phyloP scores from a whole-genome alignment of 1,284 basidiomycete genomes.

The Trametes polyzona region DNA sequence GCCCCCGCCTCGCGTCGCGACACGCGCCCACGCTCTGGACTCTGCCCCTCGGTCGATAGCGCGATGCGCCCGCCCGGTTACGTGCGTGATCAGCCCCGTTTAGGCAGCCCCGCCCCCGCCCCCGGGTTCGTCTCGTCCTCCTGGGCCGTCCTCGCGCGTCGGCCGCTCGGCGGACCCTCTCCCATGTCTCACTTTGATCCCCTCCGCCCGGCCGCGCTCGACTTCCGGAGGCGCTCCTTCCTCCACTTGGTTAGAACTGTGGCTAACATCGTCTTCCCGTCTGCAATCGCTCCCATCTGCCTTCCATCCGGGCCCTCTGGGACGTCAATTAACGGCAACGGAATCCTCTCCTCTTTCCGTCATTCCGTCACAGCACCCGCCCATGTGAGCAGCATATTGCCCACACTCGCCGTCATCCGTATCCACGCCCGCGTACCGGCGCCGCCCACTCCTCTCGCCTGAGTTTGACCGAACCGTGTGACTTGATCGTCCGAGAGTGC shows the following conservation, averaged over 20 bases:
- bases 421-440: not conserved
- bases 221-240: conserved; percentile 1
- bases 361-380: not conserved
- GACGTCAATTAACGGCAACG: too few species aligned
- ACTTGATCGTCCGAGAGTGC: conserved; percentile 6
- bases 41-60: not conserved
- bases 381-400: conserved; percentile 5
- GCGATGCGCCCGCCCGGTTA: not conserved
- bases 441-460: not conserved
- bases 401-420: not conserved
- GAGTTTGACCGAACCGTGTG: conserved; percentile 6
- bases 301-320: too few species aligned
- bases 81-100: conserved; percentile 2
- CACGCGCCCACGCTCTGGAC: not conserved
- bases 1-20: not conserved
- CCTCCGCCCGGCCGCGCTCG: not conserved
- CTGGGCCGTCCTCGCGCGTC: not conserved
- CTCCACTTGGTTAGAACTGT: not conserved
- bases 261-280: not conserved
- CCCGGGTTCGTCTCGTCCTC: not conserved
- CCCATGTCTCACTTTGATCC: not conserved
- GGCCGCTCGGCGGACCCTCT: not conserved
- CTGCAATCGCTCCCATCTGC: not conserved
- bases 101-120: conserved; percentile 13
- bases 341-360: not conserved